phyloP scores from a whole-genome alignment of 768 basidiomycete genomes.

The Agaricus blazei region DNA sequence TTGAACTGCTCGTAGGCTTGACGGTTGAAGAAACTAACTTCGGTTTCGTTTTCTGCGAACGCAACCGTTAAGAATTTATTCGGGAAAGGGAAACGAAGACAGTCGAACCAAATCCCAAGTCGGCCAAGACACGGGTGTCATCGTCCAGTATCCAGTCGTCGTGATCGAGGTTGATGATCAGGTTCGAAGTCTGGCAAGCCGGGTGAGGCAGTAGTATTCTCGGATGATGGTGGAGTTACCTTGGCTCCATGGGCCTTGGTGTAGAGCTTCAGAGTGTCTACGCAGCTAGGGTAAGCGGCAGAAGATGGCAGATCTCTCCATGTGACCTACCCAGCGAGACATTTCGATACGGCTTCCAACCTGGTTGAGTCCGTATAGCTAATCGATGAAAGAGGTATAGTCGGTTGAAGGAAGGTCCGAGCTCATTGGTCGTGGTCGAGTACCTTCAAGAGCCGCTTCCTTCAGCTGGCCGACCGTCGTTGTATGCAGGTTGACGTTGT shows the following conservation, averaged over 20 bases:
- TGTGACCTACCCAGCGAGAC: constrained; percentile 53
- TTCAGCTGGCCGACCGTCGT: constrained; percentile 82
- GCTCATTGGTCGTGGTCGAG: constrained; percentile 8
- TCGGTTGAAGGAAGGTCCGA: constrained; percentile 6
- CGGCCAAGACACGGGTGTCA: constrained; percentile 57
- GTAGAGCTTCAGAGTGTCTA: constrained; percentile 94
- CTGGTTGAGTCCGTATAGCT: constrained; percentile 72
- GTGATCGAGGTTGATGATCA: constrained; percentile 96
- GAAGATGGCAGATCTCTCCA: background rate
- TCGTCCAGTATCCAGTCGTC: constrained; percentile 89
- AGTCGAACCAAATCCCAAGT: constrained; percentile 69
- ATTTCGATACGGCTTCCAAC: constrained; percentile 87
- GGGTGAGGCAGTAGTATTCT: background rate
- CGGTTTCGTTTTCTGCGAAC: constrained; percentile 85
- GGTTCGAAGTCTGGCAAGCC: constrained; percentile 77
- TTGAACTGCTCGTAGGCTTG: constrained; percentile 79
- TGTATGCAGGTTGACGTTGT: constrained; percentile 70
- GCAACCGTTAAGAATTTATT: background rate
- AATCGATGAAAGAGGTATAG: constrained; percentile 2
- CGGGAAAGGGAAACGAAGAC: background rate
- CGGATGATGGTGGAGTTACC: constrained; percentile 34
- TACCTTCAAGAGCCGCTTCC: constrained; percentile 64
- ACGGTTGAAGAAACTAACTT: constrained; percentile 87
- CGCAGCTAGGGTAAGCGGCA: constrained; percentile 9
- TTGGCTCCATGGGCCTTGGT: constrained; percentile 94